Conservation (phyloP, 495 filamentous ascomycete genomes). For the Hypoxylon intermedium region DNA sequence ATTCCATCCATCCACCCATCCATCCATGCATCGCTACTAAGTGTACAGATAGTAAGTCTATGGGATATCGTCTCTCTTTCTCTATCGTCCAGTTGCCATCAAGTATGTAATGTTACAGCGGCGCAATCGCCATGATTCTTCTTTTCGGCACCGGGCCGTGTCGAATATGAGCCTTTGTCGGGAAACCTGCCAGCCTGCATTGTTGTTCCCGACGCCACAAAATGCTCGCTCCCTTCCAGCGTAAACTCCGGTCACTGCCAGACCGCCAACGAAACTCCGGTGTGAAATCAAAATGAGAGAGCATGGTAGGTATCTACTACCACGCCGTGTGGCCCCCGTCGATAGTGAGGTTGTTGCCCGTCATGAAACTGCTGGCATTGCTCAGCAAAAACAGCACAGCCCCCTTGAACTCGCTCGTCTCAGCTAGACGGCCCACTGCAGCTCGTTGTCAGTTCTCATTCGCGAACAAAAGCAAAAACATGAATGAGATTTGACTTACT, state of each 20-base stretch:
- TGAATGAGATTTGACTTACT: slow-evolving; percentile 23
- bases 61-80: slow-evolving; percentile 20
- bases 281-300: not conserved
- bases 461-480: no score
- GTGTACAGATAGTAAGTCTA: slow-evolving; percentile 8
- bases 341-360: slow-evolving; percentile 65
- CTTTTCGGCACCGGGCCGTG: not conserved
- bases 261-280: slow-evolving; percentile 11
- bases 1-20: not conserved
- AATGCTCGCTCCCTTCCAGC: not conserved
- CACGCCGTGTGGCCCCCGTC: slow-evolving; percentile 66
- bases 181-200: no score
- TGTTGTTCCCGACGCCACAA: not conserved
- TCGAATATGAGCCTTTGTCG: not conserved
- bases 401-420: slow-evolving; percentile 71
- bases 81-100: slow-evolving; percentile 12
- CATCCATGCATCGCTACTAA: not conserved
- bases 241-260: slow-evolving; percentile 5
- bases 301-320: slow-evolving; percentile 19
- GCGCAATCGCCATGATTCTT: not conserved
- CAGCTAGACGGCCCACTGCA: slow-evolving; percentile 63
- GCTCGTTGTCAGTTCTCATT: slow-evolving; percentile 7
- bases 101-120: slow-evolving; percentile 5
- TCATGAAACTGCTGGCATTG: slow-evolving; percentile 76
- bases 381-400: slow-evolving; percentile 64